Evolutionary conservation across 331 rosid species (phyloP).

Genomic region (Pyrus hybrid): DNA sequence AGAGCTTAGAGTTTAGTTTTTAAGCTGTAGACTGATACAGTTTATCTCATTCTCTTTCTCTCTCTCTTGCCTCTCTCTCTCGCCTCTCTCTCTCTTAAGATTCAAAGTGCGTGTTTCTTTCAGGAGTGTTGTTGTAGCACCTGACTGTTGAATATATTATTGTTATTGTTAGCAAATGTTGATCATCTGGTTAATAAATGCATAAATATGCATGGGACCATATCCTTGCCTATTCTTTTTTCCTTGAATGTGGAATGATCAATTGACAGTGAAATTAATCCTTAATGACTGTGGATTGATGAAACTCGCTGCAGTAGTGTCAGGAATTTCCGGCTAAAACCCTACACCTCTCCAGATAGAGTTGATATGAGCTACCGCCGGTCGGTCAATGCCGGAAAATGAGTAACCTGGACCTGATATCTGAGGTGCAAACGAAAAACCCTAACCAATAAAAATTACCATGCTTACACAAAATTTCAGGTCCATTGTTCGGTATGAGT

Average conservation of each 20-base stretch:
- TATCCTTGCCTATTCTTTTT: slow-evolving; percentile 8
- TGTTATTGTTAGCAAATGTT: slow-evolving; percentile 49
- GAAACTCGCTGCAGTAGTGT: too few species aligned
- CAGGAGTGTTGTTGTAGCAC: slow-evolving; percentile 53
- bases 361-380: not conserved
- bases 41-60: not conserved
- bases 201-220: slow-evolving; percentile 44
- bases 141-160: slow-evolving; percentile 64
- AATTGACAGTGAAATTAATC: not conserved
- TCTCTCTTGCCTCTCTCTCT: slow-evolving; percentile 17
- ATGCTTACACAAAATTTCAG: not conserved
- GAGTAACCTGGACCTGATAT: not conserved
- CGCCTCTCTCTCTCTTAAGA: slow-evolving; percentile 15
- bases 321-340: not conserved
- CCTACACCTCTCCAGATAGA: not conserved
- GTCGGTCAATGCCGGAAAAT: not conserved
- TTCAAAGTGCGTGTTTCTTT: slow-evolving; percentile 27
- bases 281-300: not conserved
- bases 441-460: not conserved
- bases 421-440: not conserved
- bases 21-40: slow-evolving; percentile 27
- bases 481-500: not conserved
- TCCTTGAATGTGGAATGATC: slow-evolving; percentile 35
- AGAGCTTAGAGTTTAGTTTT: slow-evolving; percentile 43
- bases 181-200: slow-evolving; percentile 64